phyloP scores from a whole-genome alignment of 306 rosid genomes.

The Vachellia pachyceras region DNA sequence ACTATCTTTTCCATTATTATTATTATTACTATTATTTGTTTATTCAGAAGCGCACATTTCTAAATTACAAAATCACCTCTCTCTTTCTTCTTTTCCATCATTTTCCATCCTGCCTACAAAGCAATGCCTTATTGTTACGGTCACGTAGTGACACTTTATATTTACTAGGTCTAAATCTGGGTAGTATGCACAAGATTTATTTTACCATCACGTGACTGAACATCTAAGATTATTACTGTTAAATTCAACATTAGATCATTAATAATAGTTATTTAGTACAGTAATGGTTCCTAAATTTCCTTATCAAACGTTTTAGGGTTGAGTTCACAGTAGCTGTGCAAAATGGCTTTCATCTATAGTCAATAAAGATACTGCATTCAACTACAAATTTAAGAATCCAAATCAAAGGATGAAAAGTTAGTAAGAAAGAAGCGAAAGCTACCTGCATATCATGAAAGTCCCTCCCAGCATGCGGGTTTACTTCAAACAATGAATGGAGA shows the following conservation, averaged over 20 bases:
- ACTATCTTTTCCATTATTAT: not conserved
- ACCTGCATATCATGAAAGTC: conserved; percentile 93
- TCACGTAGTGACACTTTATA: not conserved
- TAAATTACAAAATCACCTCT: not conserved
- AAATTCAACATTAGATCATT: not conserved
- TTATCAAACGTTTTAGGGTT: conserved; percentile 1
- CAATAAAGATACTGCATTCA: conserved; percentile 28
- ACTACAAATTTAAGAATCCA: conserved; percentile 17
- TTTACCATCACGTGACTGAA: conserved; percentile 2
- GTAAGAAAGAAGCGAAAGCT: conserved; percentile 30
- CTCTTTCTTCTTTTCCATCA: not conserved
- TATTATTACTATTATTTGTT: not conserved
- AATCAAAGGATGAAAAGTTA: conserved; percentile 13
- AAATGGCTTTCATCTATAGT: conserved; percentile 29
- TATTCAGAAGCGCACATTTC: not conserved
- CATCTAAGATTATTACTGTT: conserved; percentile 16
- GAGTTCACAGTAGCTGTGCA: conserved; percentile 14
- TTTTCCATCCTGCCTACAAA: not conserved
- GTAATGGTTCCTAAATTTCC: conserved; percentile 7
- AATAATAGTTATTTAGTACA: not conserved
- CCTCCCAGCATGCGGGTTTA: conserved; percentile 74
- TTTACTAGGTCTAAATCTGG: not conserved
- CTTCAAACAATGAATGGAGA: conserved; percentile 85
- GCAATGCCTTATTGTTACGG: not conserved
- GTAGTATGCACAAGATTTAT: not conserved